Conservation (phyloP, 306 rosid genomes). For the Lotus japonicus region DNA sequence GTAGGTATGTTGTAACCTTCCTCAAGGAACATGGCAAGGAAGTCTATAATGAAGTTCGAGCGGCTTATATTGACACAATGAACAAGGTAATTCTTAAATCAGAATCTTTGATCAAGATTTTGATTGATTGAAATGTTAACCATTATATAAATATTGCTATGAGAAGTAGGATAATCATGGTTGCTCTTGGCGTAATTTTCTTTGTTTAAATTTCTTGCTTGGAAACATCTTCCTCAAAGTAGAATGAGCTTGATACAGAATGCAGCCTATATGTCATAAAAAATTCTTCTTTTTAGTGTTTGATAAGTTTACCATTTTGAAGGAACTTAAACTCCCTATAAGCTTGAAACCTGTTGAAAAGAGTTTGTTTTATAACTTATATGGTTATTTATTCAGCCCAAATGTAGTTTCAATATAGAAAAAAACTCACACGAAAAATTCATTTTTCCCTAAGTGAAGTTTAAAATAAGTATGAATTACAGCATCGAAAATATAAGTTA, state of each 20-base stretch:
- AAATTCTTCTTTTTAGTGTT: not conserved
- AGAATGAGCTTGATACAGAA: slow-evolving; percentile 3
- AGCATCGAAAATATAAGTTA: slow-evolving; percentile 7
- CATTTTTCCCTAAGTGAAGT: not conserved
- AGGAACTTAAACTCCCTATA: not conserved
- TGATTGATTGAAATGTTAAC: not conserved
- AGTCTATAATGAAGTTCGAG: slow-evolving; percentile 77
- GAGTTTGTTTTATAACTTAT: not conserved
- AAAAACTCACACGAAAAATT: not conserved
- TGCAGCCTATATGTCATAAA: not conserved
- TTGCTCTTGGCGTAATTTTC: not conserved
- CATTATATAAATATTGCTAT: not conserved
- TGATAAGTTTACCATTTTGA: not conserved
- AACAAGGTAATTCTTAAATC: slow-evolving; percentile 55
- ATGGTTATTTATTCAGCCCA: slow-evolving; percentile 10
- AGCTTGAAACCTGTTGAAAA: not conserved
- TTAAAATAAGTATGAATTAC: slow-evolving; percentile 6
- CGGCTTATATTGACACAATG: slow-evolving; percentile 90
- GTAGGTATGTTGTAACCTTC: slow-evolving; percentile 73
- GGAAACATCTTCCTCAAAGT: not conserved
- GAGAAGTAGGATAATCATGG: not conserved
- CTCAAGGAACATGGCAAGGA: slow-evolving; percentile 95
- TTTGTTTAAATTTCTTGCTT: not conserved
- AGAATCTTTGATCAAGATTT: not conserved
- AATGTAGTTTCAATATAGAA: not conserved